Percentiles rank a stretch among this genome's conserved stretches.
Conservation (phyloP, 2,329 filamentous ascomycete genomes). For the Tolypocladium tundrense region DNA sequence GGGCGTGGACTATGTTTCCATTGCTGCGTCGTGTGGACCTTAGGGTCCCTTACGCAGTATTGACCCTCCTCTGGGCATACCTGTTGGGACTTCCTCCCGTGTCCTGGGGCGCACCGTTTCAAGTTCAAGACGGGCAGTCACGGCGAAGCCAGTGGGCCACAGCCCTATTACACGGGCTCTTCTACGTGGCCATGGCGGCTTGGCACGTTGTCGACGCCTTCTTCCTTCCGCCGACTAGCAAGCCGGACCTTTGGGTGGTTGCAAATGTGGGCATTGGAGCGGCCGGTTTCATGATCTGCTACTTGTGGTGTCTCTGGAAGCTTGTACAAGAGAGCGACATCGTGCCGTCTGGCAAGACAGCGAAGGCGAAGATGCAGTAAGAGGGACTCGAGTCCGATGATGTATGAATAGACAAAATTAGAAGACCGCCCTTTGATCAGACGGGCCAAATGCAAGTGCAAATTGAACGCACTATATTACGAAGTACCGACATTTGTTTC, state of each 20-base stretch:
- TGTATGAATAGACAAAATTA: background rate
- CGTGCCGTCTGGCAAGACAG: constrained; percentile 19
- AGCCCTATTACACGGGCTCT: constrained; percentile 57
- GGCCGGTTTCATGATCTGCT: constrained; percentile 76
- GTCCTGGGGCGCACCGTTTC: constrained; percentile 58
- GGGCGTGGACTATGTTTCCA: constrained; percentile 88
- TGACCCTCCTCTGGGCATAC: constrained; percentile 85
- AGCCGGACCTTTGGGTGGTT: constrained; percentile 93
- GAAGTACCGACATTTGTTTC: too few species aligned
- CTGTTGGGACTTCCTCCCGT: constrained; percentile 78
- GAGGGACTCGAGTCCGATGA: background rate
- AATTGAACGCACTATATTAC: background rate
- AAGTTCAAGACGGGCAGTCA: constrained; percentile 35
- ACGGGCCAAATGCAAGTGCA: background rate
- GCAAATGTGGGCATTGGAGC: constrained; percentile 80
- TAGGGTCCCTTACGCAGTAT: constrained; percentile 70
- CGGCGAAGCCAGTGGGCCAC: constrained; percentile 41
- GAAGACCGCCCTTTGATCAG: background rate
- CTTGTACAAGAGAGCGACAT: constrained; percentile 50
- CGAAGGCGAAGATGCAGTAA: constrained; percentile 26
- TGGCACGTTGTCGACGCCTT: constrained; percentile 75
- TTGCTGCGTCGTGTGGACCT: constrained; percentile 78
- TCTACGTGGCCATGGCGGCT: constrained; percentile 65
- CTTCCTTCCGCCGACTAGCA: constrained; percentile 56
- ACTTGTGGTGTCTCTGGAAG: constrained; percentile 80